Evolutionary conservation across 352 stramenopile genomes (phyloP), one percentile per base, ranked within the genome.

Genomic region (Phytophthora pinifolia): DNA sequence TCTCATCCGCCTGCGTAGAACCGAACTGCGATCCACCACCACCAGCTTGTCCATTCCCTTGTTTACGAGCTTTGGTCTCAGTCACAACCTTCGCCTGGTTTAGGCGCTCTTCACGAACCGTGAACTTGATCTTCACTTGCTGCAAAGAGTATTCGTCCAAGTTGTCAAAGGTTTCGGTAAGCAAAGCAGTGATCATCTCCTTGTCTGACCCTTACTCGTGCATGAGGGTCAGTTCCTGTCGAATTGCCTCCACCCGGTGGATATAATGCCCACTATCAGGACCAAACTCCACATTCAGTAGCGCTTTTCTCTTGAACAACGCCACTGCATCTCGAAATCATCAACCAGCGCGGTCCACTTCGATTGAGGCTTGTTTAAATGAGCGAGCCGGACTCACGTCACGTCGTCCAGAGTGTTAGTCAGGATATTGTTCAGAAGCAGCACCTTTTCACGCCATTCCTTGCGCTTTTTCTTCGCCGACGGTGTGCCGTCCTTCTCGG

Each of bases 401-500:
- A n/a, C 46, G 22, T 56, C 46, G 22, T 45, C 54, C 22, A 50
- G 10, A 22, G 54, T 56, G 38, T 62, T 62, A 2, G 37, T 50
- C 13, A 62, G 15, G 2, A 62, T 56, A 6, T 62, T 30, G 17
- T 62, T 62, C 4, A 56, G 9, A 14, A 51, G 9, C n/a, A 62
- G 12, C 0, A 46, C 30, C 30, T 62, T 62, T 1, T 50, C 9
- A 8, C 20, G 17, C 45, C 37, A 56, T n/a, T 56, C 45, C 45
- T 46, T 62, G 44, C 36, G 36, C 8, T 35, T 20, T 25, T 9
- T n/a, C n/a, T n/a, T n/a, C n/a, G n/a, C 15, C 8, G 33, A 33
- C 2, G 8, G 9, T 1, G 45, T 42, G 14, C 38, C 20, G 17
- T 56, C 54, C 1, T 27, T 9, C 4, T 37, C 54, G 2, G 46